phyloP scores from a whole-genome alignment of 805 yeast genomes.

The Metschnikowia shivogae region DNA sequence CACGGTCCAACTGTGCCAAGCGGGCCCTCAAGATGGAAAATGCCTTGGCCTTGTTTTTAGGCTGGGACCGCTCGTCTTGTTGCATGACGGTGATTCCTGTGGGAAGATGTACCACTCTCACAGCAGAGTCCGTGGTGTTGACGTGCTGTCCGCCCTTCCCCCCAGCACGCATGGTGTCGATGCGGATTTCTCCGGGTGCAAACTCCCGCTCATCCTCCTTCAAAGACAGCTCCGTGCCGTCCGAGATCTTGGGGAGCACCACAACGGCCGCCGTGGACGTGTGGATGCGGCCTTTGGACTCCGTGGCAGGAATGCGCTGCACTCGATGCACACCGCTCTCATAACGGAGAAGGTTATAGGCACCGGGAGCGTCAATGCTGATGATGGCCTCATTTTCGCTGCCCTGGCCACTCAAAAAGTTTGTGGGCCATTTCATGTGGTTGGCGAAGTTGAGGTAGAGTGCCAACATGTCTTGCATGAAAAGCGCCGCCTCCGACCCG shows the following conservation, averaged over 20 bases:
- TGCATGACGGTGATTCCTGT: slow-evolving; percentile 85
- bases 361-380: slow-evolving; percentile 65
- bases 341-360: slow-evolving; percentile 66
- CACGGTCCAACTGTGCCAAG: slow-evolving; percentile 74
- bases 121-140: slow-evolving; percentile 96
- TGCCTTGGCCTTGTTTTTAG: slow-evolving; percentile 89
- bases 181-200: slow-evolving; percentile 80
- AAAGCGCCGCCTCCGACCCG: slow-evolving; percentile 88
- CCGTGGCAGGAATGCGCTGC: slow-evolving; percentile 91
- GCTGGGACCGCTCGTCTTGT: slow-evolving; percentile 96
- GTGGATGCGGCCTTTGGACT: slow-evolving; percentile 88
- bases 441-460: slow-evolving; percentile 80
- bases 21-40: slow-evolving; percentile 76
- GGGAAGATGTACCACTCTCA: slow-evolving; percentile 85
- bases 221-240: slow-evolving; percentile 45
- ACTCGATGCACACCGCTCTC: slow-evolving; percentile 98
- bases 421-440: slow-evolving; percentile 60
- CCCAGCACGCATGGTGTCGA: slow-evolving; percentile 96
- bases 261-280: slow-evolving; percentile 96
- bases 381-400: slow-evolving; percentile 71
- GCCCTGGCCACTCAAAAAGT: slow-evolving; percentile 60
- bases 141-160: slow-evolving; percentile 99
- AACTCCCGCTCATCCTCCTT: slow-evolving; percentile 62
- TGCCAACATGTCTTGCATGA: slow-evolving; percentile 70
- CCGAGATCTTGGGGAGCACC: slow-evolving; percentile 78